A percentile compares a stretch with the other conserved stretches of the same genome.
Evolutionary conservation across 2,329 filamentous ascomycete species (phyloP).

Genomic region (Thermochaetoides dissita): DNA sequence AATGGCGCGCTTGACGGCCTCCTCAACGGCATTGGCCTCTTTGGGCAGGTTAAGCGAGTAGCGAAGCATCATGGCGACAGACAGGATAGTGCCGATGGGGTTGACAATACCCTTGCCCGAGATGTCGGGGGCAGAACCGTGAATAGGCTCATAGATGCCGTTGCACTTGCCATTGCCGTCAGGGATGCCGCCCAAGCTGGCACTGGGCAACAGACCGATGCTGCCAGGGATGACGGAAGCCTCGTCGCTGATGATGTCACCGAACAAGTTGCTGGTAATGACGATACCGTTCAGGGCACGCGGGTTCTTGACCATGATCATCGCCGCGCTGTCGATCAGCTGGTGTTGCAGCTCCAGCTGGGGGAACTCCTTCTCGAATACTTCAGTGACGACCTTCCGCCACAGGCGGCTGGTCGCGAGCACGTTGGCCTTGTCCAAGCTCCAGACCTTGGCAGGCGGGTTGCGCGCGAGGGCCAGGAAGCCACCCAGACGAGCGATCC

Average conservation of each 20-base stretch:
- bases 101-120: slow-evolving; percentile 84
- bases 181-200: slow-evolving; percentile 72
- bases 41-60: slow-evolving; percentile 73
- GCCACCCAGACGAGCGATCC: slow-evolving; percentile 69
- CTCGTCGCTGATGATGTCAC: slow-evolving; percentile 92
- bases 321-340: slow-evolving; percentile 90
- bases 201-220: slow-evolving; percentile 76
- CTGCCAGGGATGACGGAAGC: slow-evolving; percentile 87
- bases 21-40: slow-evolving; percentile 67
- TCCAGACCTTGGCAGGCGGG: slow-evolving; percentile 68
- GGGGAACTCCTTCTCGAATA: slow-evolving; percentile 80
- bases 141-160: slow-evolving; percentile 95
- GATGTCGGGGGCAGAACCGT: slow-evolving; percentile 88
- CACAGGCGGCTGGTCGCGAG: slow-evolving; percentile 80
- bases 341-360: slow-evolving; percentile 74
- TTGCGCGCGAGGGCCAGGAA: slow-evolving; percentile 64
- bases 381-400: slow-evolving; percentile 73
- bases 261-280: slow-evolving; percentile 86
- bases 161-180: slow-evolving; percentile 76
- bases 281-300: slow-evolving; percentile 76
- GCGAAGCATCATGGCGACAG: slow-evolving; percentile 87
- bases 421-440: slow-evolving; percentile 92
- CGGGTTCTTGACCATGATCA: slow-evolving; percentile 95
- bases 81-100: slow-evolving; percentile 82
- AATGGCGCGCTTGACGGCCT: slow-evolving; percentile 65